These are phyloP conservation scores for Fraxinus floribunda DNA, from an alignment of 305 asterid species.

Conservation along the genomic window DNA sequence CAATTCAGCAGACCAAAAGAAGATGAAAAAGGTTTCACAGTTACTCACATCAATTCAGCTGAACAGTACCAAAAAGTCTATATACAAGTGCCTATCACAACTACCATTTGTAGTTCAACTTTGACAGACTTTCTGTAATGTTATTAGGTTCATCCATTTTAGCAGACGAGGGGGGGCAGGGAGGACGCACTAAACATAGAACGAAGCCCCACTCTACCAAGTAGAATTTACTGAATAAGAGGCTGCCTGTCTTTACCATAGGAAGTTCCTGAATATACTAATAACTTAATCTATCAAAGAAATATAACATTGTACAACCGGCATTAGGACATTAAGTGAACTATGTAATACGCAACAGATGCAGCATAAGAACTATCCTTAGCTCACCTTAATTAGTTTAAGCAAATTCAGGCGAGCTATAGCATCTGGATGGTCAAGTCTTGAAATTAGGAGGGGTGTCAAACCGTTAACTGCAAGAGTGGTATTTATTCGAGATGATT, in stretches of 20 bases:
- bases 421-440: conserved; percentile 96
- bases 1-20: background rate
- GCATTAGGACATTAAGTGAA: background rate
- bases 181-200: background rate
- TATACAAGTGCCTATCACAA: background rate
- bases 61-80: background rate
- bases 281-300: background rate
- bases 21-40: background rate
- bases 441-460: conserved; percentile 86
- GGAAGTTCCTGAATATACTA: background rate
- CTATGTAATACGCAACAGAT: conserved; percentile 11
- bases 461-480: conserved; percentile 95
- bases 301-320: background rate
- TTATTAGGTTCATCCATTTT: background rate
- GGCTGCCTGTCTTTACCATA: background rate
- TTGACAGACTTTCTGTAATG: background rate
- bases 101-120: background rate
- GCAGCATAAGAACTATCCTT: conserved; percentile 20
- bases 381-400: conserved; percentile 80
- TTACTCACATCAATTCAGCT: background rate
- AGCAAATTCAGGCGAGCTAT: conserved; percentile 93
- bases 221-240: background rate
- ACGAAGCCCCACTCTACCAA: background rate
- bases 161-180: conserved; percentile 3
- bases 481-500: conserved; percentile 93